Evolutionary conservation across 352 stramenopile species (phyloP).

Genomic region (Globisporangium radiosum): DNA sequence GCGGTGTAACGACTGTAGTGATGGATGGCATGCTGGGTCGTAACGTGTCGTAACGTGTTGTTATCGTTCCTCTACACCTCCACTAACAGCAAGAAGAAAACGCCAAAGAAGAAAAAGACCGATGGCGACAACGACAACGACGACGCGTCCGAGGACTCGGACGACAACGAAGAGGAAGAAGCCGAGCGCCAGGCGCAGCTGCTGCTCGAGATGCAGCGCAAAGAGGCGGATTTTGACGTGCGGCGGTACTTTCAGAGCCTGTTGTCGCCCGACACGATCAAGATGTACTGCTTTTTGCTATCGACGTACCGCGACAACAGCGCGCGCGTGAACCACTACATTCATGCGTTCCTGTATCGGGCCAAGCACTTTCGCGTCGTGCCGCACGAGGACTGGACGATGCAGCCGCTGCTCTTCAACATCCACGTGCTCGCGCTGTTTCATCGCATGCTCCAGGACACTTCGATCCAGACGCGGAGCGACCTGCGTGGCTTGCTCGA

Average conservation of each 20-base stretch:
- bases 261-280: slow-evolving; percentile 72
- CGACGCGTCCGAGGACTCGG: slow-evolving; percentile 28
- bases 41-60: too few species aligned
- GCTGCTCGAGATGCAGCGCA: slow-evolving; percentile 80
- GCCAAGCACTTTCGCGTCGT: slow-evolving; percentile 77
- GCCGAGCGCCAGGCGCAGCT: slow-evolving; percentile 57
- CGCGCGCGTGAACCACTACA: slow-evolving; percentile 84
- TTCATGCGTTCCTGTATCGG: slow-evolving; percentile 85
- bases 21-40: too few species aligned
- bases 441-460: slow-evolving; percentile 82
- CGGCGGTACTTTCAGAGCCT: slow-evolving; percentile 78
- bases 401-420: slow-evolving; percentile 85
- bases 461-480: slow-evolving; percentile 41
- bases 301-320: slow-evolving; percentile 67
- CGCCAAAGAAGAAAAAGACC: slow-evolving; percentile 38
- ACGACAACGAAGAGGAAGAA: slow-evolving; percentile 73
- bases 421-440: slow-evolving; percentile 77
- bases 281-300: slow-evolving; percentile 79
- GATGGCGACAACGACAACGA: slow-evolving; percentile 19
- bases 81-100: slow-evolving; percentile 20
- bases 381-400: slow-evolving; percentile 65
- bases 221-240: slow-evolving; percentile 83
- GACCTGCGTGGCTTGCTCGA: slow-evolving; percentile 70
- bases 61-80: not conserved
- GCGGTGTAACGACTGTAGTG: slow-evolving; percentile 1